Percentiles rank a stretch among this genome's conserved stretches.
These are phyloP conservation scores for Suillus variegatus DNA, from an alignment of 768 basidiomycete genomes.

Conservation along the genomic window DNA sequence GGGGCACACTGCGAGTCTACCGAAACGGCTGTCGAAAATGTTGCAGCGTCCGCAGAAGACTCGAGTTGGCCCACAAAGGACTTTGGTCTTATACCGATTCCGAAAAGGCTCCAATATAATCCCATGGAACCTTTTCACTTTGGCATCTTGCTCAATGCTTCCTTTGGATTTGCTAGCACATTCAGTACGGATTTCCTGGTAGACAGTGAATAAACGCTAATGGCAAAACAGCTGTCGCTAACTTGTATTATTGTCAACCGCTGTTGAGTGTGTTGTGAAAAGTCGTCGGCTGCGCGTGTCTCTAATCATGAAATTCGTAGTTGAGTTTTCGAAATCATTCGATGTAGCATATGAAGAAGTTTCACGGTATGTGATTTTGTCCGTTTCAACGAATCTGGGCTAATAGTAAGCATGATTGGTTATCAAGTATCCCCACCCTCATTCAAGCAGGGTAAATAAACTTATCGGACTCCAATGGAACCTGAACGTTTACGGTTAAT, in stretches of 20 bases:
- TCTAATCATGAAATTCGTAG: conserved; percentile 13
- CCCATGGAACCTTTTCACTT: conserved; percentile 52
- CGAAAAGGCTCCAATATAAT: conserved; percentile 52
- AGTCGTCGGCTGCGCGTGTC: background rate
- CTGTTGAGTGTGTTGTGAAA: conserved; percentile 54
- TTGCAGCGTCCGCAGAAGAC: background rate
- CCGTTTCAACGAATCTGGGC: background rate
- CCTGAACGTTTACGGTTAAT: conserved; percentile 1
- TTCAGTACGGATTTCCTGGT: conserved; percentile 23
- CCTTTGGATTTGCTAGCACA: conserved; percentile 67
- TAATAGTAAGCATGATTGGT: conserved; percentile 15
- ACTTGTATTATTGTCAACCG: conserved; percentile 84
- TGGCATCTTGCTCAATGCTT: conserved; percentile 50
- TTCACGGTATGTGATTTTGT: conserved; percentile 25
- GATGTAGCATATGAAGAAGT: conserved; percentile 37
- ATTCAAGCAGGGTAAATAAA: conserved; percentile 61
- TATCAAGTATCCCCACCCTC: conserved; percentile 58
- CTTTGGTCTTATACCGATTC: conserved; percentile 67
- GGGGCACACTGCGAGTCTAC: background rate
- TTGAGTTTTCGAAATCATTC: conserved; percentile 41
- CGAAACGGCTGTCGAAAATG: background rate
- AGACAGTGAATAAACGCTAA: background rate
- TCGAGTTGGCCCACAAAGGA: conserved; percentile 36
- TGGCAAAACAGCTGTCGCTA: conserved; percentile 54
- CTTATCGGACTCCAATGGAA: background rate